A percentile compares a stretch with the other conserved stretches of the same genome.
phyloP scores from a whole-genome alignment of 1,284 basidiomycete genomes.

The Marasmius oreades region DNA sequence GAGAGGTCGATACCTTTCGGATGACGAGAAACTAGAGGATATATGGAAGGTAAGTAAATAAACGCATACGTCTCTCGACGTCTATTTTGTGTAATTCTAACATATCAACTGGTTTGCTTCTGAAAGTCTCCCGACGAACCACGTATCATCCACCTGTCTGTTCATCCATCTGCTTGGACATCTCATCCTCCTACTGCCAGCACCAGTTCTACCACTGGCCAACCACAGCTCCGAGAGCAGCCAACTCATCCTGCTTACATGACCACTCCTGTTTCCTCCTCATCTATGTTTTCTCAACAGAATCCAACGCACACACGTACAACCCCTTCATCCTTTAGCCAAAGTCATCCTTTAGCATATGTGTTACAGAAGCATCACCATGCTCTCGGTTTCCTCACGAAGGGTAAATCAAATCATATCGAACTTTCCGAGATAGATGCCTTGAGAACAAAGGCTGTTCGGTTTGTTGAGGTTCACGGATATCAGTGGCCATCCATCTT shows the following conservation, averaged over 20 bases:
- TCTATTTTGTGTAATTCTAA: conserved; percentile 4
- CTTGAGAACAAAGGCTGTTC: conserved; percentile 25
- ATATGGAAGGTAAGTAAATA: conserved; percentile 60
- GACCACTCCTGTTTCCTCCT: conserved; percentile 10
- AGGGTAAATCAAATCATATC: conserved; percentile 19
- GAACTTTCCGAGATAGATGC: conserved; percentile 17
- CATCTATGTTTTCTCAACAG: conserved; percentile 4
- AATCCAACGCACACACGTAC: conserved; percentile 10
- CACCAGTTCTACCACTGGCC: background rate
- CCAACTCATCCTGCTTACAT: conserved; percentile 10
- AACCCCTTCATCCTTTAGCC: conserved; percentile 13
- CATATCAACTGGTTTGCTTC: background rate
- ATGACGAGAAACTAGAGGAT: conserved; percentile 61
- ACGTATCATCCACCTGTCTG: conserved; percentile 67
- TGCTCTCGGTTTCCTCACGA: conserved; percentile 40
- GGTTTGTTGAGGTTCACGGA: conserved; percentile 39
- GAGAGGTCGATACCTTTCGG: conserved; percentile 62
- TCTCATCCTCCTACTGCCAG: conserved; percentile 38
- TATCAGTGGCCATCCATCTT: conserved; percentile 63
- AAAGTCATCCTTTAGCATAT: conserved; percentile 31
- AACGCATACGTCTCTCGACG: conserved; percentile 5
- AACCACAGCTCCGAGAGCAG: background rate
- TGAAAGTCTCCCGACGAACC: conserved; percentile 51
- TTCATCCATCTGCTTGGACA: conserved; percentile 73
- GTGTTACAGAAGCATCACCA: conserved; percentile 44